Base-by-base conservation (phyloP, 306 rosid species). In the Comarum palustre region DNA sequence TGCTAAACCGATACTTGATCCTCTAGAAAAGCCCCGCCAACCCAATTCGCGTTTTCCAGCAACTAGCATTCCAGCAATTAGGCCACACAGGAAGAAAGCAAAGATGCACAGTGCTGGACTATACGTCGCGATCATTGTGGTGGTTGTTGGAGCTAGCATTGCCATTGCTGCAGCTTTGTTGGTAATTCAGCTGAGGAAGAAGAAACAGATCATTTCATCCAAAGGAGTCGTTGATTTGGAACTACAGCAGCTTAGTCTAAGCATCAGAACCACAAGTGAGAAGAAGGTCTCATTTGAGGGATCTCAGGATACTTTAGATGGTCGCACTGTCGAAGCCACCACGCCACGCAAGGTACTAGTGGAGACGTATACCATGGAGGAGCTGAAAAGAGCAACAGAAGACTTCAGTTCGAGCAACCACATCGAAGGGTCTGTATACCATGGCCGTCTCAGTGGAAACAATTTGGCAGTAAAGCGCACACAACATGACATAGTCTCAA, bases 261-360 rank as follows among this genome's bases (percentile, higher is more conserved):
- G 96, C 71, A 88, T 87, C 32, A 84, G 98, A 89, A 91, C 94
- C 5, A 84, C 89, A 22, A 85, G 92, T 47, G 94, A 87, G 72
- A 91, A 93, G 79, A 93, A 89, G 71, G 89, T 87, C 22, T 93
- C 97, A 17, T 91, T 93, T 68, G 97, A 90, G 46, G 91, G 88
- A 19, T 85, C 92, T 0, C 77, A 81, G 38, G 86, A 83, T 20
- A 50, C 83, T 34, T 74, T 73, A 51, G 91, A 86, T 12, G 78
- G 78, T 76, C 89, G 79, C 20, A 74, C 76, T 5, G 52, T 80
- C 0, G 81, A 78, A 29, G 36, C 76, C 31, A 82, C 77, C 3
- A 63, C 69, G 0, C 84, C 87, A 0, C 84, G 77, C 1, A 91
- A 77, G 87, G 79, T 82, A 72, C 58, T 81, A 43, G 39, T 85